Evolutionary conservation across 257 asterid genomes (phyloP).

Genomic region (Gentiana macrophylla): DNA sequence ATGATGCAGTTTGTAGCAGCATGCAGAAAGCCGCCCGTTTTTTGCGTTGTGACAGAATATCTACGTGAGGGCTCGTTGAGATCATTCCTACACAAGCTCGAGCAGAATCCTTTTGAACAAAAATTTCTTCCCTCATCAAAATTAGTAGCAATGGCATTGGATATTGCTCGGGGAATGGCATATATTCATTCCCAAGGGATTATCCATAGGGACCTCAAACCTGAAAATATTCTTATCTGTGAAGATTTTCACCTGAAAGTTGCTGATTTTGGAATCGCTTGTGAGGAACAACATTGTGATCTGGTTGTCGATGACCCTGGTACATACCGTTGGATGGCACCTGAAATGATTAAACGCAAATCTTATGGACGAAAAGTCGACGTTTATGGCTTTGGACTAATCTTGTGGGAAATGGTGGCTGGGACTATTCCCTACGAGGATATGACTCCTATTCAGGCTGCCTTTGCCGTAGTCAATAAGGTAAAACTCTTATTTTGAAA

Average conservation of each 20-base stretch:
- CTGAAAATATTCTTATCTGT: slow-evolving; percentile 67
- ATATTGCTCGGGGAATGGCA: slow-evolving; percentile 76
- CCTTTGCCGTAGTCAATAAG: slow-evolving; percentile 75
- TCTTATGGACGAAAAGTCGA: slow-evolving; percentile 68
- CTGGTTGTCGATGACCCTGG: slow-evolving; percentile 57
- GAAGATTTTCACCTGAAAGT: slow-evolving; percentile 76
- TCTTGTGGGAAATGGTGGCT: slow-evolving; percentile 74
- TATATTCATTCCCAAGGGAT: slow-evolving; percentile 84
- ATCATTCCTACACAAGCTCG: slow-evolving; percentile 74
- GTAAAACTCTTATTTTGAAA: slow-evolving; percentile 11
- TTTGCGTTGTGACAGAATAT: slow-evolving; percentile 73
- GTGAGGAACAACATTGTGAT: slow-evolving; percentile 58
- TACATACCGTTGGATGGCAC: slow-evolving; percentile 96
- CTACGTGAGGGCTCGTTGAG: slow-evolving; percentile 77
- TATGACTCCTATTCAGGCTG: slow-evolving; percentile 81
- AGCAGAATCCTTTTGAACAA: slow-evolving; percentile 57
- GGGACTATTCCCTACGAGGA: slow-evolving; percentile 73
- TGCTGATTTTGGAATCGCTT: slow-evolving; percentile 84
- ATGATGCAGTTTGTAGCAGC: slow-evolving; percentile 61
- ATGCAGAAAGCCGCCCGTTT: slow-evolving; percentile 62
- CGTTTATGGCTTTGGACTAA: slow-evolving; percentile 78
- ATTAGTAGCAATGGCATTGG: slow-evolving; percentile 56
- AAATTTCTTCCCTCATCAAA: slow-evolving; percentile 56
- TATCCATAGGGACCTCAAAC: slow-evolving; percentile 84
- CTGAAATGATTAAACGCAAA: slow-evolving; percentile 73